Evolutionary conservation across 495 filamentous ascomycete species (phyloP), one percentile per base, ranked within the genome.

Genomic region (Neurospora sp.): DNA sequence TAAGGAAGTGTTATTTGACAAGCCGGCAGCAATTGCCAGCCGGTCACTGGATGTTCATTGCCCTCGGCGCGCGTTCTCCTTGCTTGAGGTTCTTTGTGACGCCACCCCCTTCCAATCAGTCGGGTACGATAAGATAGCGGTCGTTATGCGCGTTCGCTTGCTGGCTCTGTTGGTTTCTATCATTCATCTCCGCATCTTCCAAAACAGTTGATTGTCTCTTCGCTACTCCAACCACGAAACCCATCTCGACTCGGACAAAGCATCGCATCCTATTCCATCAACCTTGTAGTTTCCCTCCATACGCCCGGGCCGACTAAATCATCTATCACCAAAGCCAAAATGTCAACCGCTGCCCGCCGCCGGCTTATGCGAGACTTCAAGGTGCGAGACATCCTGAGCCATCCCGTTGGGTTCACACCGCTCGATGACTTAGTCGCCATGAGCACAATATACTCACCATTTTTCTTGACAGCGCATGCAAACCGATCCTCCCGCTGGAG

Each of bases 351-450:
- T 76, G 94, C 94, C 73, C 93, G 94, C 78, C 93, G 94, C 78
- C 94, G 94, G 81, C 87, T 98, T 77, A 98, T 98, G 94, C 91
- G 94, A 77, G 94, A 98, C 86, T 97, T 98, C 87, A 98, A 97
- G 92, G 94, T 97, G 84, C 71, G 88, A 83, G 10, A 5, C 31
- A 39, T 59, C n/a, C 34, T 17, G 11, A 8, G 37, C 24, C n/a
- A 45, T 66, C 71, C 28, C 21, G 28, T 39, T 38, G 42, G 24
- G 28, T 66, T 40, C n/a, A 69, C 28, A 59, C 71, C 74, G 74
- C 66, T 43, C 69, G 70, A 28, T 72, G 37, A 13, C 40, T 31
- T 24, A 38, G 15, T 28, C 45, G 3, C 24, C 24, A 13, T 48
- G 45, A 15, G n/a, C 70, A 13, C 36, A 39, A 19, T 39, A 74